These are phyloP conservation scores for Aspergillus sclerotialis DNA, from an alignment of 2,329 filamentous ascomycete species.

Conservation along the genomic window DNA sequence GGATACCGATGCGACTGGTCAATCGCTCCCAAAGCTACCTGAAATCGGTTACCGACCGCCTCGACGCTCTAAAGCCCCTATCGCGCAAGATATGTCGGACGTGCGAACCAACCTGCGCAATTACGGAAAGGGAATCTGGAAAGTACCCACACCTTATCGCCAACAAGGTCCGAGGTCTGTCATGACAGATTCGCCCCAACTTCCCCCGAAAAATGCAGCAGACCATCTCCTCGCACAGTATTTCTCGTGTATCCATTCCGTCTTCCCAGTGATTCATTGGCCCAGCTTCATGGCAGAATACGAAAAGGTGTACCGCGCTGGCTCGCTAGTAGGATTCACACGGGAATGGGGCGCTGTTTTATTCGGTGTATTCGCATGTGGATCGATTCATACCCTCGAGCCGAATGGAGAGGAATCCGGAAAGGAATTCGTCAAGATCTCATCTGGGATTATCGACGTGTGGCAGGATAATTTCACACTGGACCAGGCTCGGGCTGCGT, in stretches of 20 bases:
- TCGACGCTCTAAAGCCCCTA: conserved; percentile 53
- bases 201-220: conserved; percentile 64
- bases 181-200: conserved; percentile 52
- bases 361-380: conserved; percentile 76
- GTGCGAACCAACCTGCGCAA: conserved; percentile 66
- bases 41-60: conserved; percentile 60
- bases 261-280: conserved; percentile 84
- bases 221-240: conserved; percentile 72
- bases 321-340: conserved; percentile 54
- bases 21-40: conserved; percentile 53
- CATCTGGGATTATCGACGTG: conserved; percentile 64
- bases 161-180: conserved; percentile 42
- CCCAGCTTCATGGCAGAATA: conserved; percentile 70
- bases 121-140: conserved; percentile 72
- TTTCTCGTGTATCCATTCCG: conserved; percentile 66
- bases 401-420: conserved; percentile 52
- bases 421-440: conserved; percentile 63
- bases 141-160: conserved; percentile 64
- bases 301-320: conserved; percentile 65
- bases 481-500: conserved; percentile 64
- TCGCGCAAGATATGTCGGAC: conserved; percentile 62
- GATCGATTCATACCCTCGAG: conserved; percentile 63
- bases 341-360: conserved; percentile 72
- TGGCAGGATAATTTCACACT: conserved; percentile 74
- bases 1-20: conserved; percentile 30